Conservation (phyloP, 352 stramenopile genomes). For the Phytopythium aichiense region DNA sequence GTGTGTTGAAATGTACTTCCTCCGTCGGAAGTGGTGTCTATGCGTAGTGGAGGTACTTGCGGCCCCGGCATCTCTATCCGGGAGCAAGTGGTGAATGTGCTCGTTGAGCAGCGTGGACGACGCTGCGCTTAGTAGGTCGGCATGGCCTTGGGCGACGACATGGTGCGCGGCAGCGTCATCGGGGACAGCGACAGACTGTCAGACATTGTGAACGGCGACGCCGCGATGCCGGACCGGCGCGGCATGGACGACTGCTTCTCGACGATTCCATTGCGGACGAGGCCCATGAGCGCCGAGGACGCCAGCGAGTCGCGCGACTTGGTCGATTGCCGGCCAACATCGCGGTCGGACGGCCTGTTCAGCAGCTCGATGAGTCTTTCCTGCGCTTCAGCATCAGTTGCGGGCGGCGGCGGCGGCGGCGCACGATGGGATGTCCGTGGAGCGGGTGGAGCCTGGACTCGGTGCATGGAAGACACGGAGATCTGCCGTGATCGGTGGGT, state of each 20-base stretch:
- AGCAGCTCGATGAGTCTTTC: constrained; percentile 5
- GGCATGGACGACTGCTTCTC: neutral
- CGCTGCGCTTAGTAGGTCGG: neutral
- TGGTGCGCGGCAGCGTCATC: neutral
- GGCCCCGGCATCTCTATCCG: neutral
- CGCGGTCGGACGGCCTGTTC: constrained; percentile 1
- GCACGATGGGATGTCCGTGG: neutral
- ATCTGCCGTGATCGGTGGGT: neutral
- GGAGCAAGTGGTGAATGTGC: neutral
- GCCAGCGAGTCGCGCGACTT: constrained; percentile 3
- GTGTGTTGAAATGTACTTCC: neutral
- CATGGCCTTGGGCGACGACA: neutral
- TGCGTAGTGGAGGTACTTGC: neutral
- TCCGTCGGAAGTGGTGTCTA: neutral
- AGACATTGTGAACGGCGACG: constrained; percentile 2
- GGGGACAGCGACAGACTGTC: constrained; percentile 5
- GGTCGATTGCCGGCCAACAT: neutral
- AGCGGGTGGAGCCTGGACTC: neutral
- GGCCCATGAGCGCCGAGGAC: constrained; percentile 1
- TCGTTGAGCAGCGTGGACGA: neutral
- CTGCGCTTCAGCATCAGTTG: neutral
- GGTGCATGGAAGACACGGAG: constrained; percentile 1
- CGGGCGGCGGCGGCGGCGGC: neutral
- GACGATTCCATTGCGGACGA: constrained; percentile 2
- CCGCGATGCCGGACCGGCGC: neutral